Evolutionary conservation across 441 rosid genomes (phyloP).

Genomic region (Populus hybrid): DNA sequence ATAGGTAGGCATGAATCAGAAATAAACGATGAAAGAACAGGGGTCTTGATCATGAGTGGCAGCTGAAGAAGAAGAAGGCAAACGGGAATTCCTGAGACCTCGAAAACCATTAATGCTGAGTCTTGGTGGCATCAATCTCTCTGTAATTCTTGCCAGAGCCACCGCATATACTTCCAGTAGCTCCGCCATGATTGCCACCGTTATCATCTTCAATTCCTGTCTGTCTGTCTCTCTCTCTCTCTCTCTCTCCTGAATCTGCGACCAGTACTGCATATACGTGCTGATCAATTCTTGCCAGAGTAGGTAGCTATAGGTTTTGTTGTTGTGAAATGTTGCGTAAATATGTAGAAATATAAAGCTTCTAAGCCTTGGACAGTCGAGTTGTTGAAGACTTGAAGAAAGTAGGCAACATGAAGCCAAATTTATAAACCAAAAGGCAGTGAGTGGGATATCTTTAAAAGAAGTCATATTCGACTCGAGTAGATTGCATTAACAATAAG

Average conservation of each 20-base stretch:
- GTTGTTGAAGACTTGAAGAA: neutral
- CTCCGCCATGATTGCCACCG: slow-evolving; percentile 44
- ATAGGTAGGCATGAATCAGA: slow-evolving; percentile 15
- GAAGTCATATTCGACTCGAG: too few relatives aligned
- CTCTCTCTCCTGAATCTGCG: neutral
- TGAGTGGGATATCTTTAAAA: neutral
- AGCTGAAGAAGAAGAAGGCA: slow-evolving; percentile 17
- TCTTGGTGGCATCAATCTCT: slow-evolving; percentile 34
- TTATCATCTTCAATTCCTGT: slow-evolving; percentile 37
- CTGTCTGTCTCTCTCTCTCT: too few relatives aligned
- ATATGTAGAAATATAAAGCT: neutral
- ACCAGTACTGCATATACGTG: neutral
- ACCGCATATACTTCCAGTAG: slow-evolving; percentile 44
- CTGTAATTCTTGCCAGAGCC: slow-evolving; percentile 43
- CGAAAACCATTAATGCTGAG: slow-evolving; percentile 1
- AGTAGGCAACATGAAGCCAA: neutral
- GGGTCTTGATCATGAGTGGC: slow-evolving; percentile 10
- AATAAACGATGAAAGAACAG: slow-evolving; percentile 31
- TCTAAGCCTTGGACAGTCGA: too few relatives aligned
- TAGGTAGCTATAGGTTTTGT: neutral
- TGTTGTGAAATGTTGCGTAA: neutral
- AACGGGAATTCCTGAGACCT: slow-evolving; percentile 22
- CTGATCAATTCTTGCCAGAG: neutral
- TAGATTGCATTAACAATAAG: too few relatives aligned
- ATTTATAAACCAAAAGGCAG: slow-evolving; percentile 3